Conservation (phyloP, 148 eudicot genomes). For the Polygonum maritimum region DNA sequence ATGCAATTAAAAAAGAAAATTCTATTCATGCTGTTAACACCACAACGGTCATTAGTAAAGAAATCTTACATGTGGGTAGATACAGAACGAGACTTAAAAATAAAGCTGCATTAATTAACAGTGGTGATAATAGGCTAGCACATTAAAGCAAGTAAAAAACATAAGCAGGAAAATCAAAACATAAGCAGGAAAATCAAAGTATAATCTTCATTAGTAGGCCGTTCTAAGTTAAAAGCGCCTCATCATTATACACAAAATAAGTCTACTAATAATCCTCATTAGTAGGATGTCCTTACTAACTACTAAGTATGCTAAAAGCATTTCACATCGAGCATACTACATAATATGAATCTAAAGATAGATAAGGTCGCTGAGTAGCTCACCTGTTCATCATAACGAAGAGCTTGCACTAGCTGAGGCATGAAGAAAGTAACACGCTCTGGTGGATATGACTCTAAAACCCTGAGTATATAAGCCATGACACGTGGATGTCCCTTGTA, state of each 20-base stretch:
- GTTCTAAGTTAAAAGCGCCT: not conserved
- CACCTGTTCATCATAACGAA: conserved; percentile 94
- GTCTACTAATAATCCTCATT: too few relatives aligned
- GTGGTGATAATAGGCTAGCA: not conserved
- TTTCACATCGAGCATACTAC: too few relatives aligned
- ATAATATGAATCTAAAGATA: not conserved
- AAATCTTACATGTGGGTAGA: not conserved
- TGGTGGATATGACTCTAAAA: conserved; percentile 96
- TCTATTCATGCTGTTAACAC: too few relatives aligned
- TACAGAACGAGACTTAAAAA: not conserved
- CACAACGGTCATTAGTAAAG: not conserved
- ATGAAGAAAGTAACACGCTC: conserved; percentile 90
- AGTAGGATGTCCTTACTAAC: too few relatives aligned
- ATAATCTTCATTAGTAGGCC: not conserved
- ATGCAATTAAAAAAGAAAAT: too few relatives aligned
- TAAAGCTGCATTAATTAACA: not conserved
- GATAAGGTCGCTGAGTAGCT: conserved; percentile 36
- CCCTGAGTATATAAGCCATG: conserved; percentile 90
- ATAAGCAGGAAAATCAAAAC: not conserved
- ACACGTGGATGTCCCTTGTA: conserved; percentile 94
- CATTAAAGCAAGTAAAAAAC: not conserved
- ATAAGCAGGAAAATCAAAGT: not conserved
- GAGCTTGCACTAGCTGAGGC: conserved; percentile 94
- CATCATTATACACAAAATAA: not conserved
- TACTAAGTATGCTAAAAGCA: too few relatives aligned